Evolutionary conservation across 352 stramenopile species (phyloP).

Genomic region (Phytopythium montanum): DNA sequence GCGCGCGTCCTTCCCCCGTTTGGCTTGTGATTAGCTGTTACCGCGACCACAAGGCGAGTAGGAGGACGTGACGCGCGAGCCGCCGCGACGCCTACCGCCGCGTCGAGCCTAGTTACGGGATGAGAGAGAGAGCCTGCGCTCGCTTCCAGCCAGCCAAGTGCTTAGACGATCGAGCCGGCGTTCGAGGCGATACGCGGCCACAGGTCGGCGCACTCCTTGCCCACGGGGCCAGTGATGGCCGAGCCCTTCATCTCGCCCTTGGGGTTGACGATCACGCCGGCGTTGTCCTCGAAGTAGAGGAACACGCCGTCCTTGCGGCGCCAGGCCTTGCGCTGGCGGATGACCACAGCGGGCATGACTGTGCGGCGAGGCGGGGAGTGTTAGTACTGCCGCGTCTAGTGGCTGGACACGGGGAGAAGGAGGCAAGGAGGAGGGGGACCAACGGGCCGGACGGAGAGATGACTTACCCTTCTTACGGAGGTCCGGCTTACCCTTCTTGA

Average conservation of each 20-base stretch:
- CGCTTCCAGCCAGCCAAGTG: neutral
- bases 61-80: neutral
- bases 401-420: neutral
- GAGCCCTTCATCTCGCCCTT: constrained; percentile 99
- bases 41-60: neutral
- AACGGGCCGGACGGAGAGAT: neutral
- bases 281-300: constrained; percentile 99
- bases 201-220: constrained; percentile 99
- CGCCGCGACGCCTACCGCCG: neutral
- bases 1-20: neutral
- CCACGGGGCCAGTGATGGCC: constrained; percentile 98
- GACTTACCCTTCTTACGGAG: constrained; percentile 97
- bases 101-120: constrained; percentile 2
- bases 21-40: constrained; percentile 2
- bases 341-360: constrained; percentile 99
- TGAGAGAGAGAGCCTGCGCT: constrained; percentile 6
- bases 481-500: constrained; percentile 99
- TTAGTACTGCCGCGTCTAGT: neutral
- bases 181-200: constrained; percentile 99
- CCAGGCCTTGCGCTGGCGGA: constrained; percentile 99
- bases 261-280: constrained; percentile 99
- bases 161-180: constrained; percentile 99
- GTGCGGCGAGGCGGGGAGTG: constrained; percentile 7
- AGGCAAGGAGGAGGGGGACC: neutral
- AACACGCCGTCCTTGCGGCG: constrained; percentile 99